These are phyloP conservation scores for Penicillium ucsense DNA, from an alignment of 495 filamentous ascomycete genomes.

Conservation along the genomic window DNA sequence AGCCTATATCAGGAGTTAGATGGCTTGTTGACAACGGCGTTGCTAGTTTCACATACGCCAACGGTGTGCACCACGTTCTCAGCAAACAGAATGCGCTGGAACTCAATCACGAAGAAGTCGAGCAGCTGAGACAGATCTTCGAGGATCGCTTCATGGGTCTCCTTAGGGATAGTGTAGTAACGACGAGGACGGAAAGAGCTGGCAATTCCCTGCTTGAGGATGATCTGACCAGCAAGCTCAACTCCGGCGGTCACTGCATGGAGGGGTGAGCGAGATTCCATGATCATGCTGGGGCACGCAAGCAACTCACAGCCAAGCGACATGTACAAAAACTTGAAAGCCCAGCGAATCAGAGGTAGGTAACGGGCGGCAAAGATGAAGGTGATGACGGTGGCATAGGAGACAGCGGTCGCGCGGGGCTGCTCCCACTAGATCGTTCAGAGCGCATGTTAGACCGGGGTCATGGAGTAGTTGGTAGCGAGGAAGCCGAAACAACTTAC, in stretches of 20 bases:
- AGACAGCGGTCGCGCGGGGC: conserved; percentile 73
- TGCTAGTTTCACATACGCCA: conserved; percentile 48
- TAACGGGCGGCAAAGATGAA: conserved; percentile 88
- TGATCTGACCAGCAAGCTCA: conserved; percentile 66
- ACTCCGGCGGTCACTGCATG: conserved; percentile 56
- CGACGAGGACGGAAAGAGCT: conserved; percentile 80
- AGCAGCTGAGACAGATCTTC: conserved; percentile 84
- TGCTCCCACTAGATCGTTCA: conserved; percentile 47
- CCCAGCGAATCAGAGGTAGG: conserved; percentile 76
- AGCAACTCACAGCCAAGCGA: conserved; percentile 49
- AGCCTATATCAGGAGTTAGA: conserved; percentile 39
- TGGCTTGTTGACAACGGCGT: too few species aligned
- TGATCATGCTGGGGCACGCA: conserved; percentile 7
- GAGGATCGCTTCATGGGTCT: conserved; percentile 67
- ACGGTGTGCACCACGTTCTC: conserved; percentile 80
- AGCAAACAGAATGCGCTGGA: conserved; percentile 87
- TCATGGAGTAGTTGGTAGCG: neutral
- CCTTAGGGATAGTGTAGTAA: conserved; percentile 86
- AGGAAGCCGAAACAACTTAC: conserved; percentile 31
- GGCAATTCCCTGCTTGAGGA: conserved; percentile 69
- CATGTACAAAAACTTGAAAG: conserved; percentile 75
- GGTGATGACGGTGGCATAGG: conserved; percentile 60
- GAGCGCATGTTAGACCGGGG: too few species aligned
- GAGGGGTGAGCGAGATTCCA: conserved; percentile 6
- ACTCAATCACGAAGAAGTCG: conserved; percentile 97